Base-by-base conservation (phyloP, 2,329 filamentous ascomycete genomes). In the Epichloe hybrida region DNA sequence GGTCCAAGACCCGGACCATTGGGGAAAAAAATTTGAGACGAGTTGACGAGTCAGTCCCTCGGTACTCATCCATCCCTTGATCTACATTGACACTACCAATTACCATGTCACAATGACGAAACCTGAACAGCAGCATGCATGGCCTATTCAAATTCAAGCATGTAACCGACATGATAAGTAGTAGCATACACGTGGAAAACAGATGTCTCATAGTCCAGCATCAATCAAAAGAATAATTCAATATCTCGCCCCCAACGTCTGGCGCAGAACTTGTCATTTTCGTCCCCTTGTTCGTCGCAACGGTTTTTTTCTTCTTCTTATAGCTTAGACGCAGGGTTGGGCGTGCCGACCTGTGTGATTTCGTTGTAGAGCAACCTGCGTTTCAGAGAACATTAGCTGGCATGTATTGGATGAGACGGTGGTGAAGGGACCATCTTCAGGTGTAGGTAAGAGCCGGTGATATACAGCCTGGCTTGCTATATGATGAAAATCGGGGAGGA, bases 351-450 rank as follows among this genome's bases (percentile, higher is more conserved):
- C 53, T 81, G 80, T 17, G 87, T 90, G 64, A 94, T 93, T 68
- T 93, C 87, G 61, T 91, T 87, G 70, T 95, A 95, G 48, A 95
- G 70, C 58, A 95, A 71, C 49, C 85, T 93, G 55, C 34, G 23
- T 49, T 42, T 23, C n/a, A 39, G 3, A n/a, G 11, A 13, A 46
- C 13, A 46, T 53, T 37, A 55, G 49, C 45, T 17, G 9, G 6
- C 23, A 17, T 40, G 35, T 21, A 15, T 17, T 31, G 23, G 43
- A 27, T 23, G 20, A 50, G 40, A 31, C 36, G 31, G 6, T 31
- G 9, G 21, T 12, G 17, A 43, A 9, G 40, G 20, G 17, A 17
- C 15, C 20, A 20, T 17, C 3, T 23, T 31, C 17, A 39, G n/a
- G 12, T 44, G 31, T 13, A 38, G 13, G 31, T 42, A 13, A 36